These are phyloP conservation scores for Yamadazyma diddensiae DNA, from an alignment of 1,139 yeast species.

Conservation along the genomic window DNA sequence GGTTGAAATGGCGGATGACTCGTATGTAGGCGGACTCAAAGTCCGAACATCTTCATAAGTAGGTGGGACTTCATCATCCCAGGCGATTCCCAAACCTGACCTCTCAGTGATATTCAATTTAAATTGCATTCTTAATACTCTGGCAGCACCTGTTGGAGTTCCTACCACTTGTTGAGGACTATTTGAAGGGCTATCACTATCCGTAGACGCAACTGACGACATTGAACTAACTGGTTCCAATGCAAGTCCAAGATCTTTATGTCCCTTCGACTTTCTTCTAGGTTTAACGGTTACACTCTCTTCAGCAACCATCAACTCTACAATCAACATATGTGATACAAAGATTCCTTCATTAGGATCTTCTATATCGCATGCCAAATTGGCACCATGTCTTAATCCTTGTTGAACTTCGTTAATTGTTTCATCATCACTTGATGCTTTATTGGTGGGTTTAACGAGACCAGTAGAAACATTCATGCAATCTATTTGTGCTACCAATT, in stretches of 20 bases:
- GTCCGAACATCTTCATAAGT: slow-evolving; percentile 82
- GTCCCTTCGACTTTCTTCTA: slow-evolving; percentile 11
- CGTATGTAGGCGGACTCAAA: slow-evolving; percentile 81
- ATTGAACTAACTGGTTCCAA: slow-evolving; percentile 28
- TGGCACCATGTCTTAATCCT: slow-evolving; percentile 45
- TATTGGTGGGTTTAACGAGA: slow-evolving; percentile 25
- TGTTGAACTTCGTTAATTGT: slow-evolving; percentile 24
- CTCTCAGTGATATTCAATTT: slow-evolving; percentile 77
- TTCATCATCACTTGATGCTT: slow-evolving; percentile 26
- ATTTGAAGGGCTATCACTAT: slow-evolving; percentile 5
- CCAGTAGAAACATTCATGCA: slow-evolving; percentile 62
- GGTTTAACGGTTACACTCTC: slow-evolving; percentile 52
- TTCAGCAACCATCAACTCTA: slow-evolving; percentile 93
- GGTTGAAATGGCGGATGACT: slow-evolving; percentile 20
- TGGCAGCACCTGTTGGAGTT: slow-evolving; percentile 90
- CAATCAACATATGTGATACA: slow-evolving; percentile 70
- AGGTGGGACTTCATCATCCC: slow-evolving; percentile 99
- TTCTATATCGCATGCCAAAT: slow-evolving; percentile 74
- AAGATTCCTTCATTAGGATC: slow-evolving; percentile 79
- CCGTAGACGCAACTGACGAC: slow-evolving; percentile 14
- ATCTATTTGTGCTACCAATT: slow-evolving; percentile 66
- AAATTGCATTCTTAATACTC: slow-evolving; percentile 94
- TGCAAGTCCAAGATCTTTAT: slow-evolving; percentile 15
- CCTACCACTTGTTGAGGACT: slow-evolving; percentile 43
- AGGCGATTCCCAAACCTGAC: slow-evolving; percentile 92